These are phyloP conservation scores for Pythium vanterpoolii DNA, from an alignment of 352 stramenopile genomes.

Conservation along the genomic window DNA sequence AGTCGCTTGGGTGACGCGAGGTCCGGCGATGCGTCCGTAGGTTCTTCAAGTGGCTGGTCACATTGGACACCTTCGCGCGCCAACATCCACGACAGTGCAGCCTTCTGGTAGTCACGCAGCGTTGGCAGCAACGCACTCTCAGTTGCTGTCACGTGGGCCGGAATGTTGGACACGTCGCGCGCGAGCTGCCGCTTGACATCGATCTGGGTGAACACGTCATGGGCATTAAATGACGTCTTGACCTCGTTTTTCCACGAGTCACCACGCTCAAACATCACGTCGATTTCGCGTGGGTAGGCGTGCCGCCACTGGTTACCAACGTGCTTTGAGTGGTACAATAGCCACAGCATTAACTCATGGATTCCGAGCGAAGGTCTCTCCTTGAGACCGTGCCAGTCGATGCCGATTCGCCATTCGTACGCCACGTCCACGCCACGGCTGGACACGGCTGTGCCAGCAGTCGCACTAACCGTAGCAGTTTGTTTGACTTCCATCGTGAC, in stretches of 20 bases:
- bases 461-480: no score
- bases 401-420: constrained; percentile 28
- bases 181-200: constrained; percentile 33
- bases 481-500: constrained; percentile 36
- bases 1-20: background rate
- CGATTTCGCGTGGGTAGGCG: constrained; percentile 51
- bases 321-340: constrained; percentile 29
- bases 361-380: constrained; percentile 2
- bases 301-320: constrained; percentile 29
- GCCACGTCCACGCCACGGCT: background rate
- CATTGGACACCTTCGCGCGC: constrained; percentile 71
- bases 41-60: background rate
- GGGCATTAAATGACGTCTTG: constrained; percentile 33
- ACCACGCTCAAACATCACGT: constrained; percentile 32
- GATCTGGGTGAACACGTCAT: constrained; percentile 61
- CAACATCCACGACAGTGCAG: constrained; percentile 94
- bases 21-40: background rate
- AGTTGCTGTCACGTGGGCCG: constrained; percentile 16
- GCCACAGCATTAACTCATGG: constrained; percentile 53
- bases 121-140: constrained; percentile 58
- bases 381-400: constrained; percentile 40
- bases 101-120: constrained; percentile 96
- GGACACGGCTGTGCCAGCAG: no score
- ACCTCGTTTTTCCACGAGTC: background rate
- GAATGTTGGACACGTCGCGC: constrained; percentile 26